phyloP scores from a whole-genome alignment of 176 grass and related monocot species.

The Eremochloa ophiuroides region DNA sequence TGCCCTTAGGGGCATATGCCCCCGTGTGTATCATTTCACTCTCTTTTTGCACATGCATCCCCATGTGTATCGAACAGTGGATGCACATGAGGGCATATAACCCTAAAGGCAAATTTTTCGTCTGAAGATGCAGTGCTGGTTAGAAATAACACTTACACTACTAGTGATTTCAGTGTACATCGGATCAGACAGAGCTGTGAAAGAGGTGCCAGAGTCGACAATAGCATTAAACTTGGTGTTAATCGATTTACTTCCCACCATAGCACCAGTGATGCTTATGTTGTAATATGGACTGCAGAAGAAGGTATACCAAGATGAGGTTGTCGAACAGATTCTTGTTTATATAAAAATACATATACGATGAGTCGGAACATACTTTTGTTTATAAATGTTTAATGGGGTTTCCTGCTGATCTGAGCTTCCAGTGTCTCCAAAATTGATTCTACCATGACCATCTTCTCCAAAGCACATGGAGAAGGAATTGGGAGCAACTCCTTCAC shows the following conservation, averaged over 20 bases:
- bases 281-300: conserved; percentile 71
- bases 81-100: background rate
- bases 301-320: background rate
- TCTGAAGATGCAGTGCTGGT: background rate
- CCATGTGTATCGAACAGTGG: background rate
- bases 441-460: conserved; percentile 55
- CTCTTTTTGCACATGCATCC: background rate
- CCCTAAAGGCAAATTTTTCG: background rate
- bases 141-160: conserved; percentile 51
- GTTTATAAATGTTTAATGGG: conserved; percentile 44
- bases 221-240: conserved; percentile 43
- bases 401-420: conserved; percentile 82
- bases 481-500: conserved; percentile 53
- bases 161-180: conserved; percentile 63
- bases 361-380: conserved; percentile 45
- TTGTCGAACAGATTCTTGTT: background rate
- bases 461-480: conserved; percentile 98
- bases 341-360: background rate
- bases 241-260: conserved; percentile 40
- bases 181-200: conserved; percentile 69
- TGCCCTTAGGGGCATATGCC: background rate
- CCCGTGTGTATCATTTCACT: background rate
- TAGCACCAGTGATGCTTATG: conserved; percentile 57
- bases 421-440: conserved; percentile 94
- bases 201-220: conserved; percentile 95